phyloP scores from a whole-genome alignment of 768 basidiomycete genomes.

The Tylopilus subfusipes region DNA sequence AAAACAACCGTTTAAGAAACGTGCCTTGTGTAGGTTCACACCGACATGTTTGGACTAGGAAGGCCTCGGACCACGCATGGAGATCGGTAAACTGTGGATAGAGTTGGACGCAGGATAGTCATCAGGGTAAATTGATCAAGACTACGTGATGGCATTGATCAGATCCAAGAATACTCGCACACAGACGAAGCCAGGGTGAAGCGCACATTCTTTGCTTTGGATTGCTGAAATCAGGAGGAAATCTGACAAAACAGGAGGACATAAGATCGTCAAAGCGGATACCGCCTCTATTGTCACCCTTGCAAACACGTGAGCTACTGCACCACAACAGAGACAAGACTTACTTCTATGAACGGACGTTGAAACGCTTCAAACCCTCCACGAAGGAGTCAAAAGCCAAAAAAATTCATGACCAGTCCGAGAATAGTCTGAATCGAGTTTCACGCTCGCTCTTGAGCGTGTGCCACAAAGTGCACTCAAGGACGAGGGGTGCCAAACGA shows the following conservation, averaged over 20 bases:
- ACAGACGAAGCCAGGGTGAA: too few species aligned
- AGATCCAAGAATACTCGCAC: too few species aligned
- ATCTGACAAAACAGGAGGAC: background rate
- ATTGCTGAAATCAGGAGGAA: background rate
- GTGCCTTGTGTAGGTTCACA: too few species aligned
- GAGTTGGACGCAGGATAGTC: too few species aligned
- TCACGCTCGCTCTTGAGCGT: slow-evolving; percentile 11
- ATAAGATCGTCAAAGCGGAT: background rate
- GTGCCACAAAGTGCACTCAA: slow-evolving; percentile 32
- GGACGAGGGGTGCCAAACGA: slow-evolving; percentile 9
- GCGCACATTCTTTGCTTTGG: too few species aligned
- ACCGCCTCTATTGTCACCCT: background rate
- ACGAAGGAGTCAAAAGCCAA: background rate
- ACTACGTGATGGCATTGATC: too few species aligned
- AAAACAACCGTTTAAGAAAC: too few species aligned
- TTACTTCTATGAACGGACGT: background rate
- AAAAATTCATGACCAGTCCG: background rate
- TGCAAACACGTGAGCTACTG: background rate
- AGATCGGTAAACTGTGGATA: too few species aligned
- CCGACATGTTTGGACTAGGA: too few species aligned
- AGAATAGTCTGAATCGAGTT: slow-evolving; percentile 33
- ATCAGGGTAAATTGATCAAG: too few species aligned
- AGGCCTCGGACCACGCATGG: too few species aligned
- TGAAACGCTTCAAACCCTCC: background rate
- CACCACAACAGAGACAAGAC: background rate